phyloP scores from a whole-genome alignment of 2,329 filamentous ascomycete species.

The Penicillium freii region DNA sequence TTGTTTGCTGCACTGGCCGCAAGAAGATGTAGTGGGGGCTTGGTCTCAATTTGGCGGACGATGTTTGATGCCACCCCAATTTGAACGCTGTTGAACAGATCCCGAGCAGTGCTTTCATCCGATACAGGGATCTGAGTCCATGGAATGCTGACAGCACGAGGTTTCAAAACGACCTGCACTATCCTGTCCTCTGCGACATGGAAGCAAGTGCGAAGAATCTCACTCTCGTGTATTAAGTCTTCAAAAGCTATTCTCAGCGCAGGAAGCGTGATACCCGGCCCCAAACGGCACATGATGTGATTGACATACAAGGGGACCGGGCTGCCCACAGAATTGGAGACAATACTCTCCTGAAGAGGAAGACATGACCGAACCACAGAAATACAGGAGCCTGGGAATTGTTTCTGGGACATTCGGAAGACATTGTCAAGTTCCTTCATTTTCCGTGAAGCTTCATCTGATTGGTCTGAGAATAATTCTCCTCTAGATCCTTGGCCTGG shows the following conservation, averaged over 20 bases:
- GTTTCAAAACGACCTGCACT: constrained; percentile 4
- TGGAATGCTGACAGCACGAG: not conserved
- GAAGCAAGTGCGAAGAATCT: constrained; percentile 5
- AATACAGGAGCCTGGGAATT: not conserved
- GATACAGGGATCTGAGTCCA: constrained; percentile 2
- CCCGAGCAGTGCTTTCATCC: not conserved
- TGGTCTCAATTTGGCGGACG: not conserved
- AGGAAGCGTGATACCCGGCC: not conserved
- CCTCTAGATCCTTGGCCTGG: not conserved
- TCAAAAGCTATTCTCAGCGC: not conserved
- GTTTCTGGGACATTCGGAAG: not conserved
- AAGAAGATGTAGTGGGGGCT: constrained; percentile 1
- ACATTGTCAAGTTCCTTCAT: not conserved
- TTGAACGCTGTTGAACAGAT: not conserved
- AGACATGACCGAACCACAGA: constrained; percentile 3
- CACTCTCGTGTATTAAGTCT: constrained; percentile 1
- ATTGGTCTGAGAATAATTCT: not conserved
- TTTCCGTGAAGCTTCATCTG: not conserved
- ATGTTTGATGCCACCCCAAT: not conserved
- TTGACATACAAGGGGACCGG: constrained; percentile 2
- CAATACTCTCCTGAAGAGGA: constrained; percentile 6
- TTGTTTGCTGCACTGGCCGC: not conserved
- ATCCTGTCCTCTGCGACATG: not conserved
- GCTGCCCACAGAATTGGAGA: constrained; percentile 2
- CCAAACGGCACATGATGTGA: constrained; percentile 7